Percentiles rank a stretch among this genome's conserved stretches.
Evolutionary conservation across 2,329 filamentous ascomycete species (phyloP).

Genomic region (Calonectria multiphialidica): DNA sequence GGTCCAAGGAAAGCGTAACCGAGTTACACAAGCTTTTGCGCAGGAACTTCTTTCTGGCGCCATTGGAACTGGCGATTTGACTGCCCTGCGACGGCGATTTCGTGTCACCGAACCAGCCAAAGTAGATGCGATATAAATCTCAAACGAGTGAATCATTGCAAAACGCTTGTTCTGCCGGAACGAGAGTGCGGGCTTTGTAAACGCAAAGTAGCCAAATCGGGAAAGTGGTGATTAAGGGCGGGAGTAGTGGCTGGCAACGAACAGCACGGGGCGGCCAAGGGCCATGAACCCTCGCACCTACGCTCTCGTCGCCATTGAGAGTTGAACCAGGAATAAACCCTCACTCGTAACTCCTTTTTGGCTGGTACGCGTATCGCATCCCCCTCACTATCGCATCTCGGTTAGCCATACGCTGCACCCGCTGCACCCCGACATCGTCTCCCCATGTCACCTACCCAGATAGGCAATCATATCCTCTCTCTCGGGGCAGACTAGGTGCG

Average conservation of each 20-base stretch:
- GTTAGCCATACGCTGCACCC: slow-evolving; percentile 3
- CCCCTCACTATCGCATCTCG: slow-evolving; percentile 8
- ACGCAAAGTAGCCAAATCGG: neutral
- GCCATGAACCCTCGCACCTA: neutral
- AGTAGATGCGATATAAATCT: neutral
- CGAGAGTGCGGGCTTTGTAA: neutral
- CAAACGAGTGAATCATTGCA: neutral
- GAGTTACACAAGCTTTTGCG: neutral
- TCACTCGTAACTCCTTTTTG: neutral
- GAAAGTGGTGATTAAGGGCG: neutral
- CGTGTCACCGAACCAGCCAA: neutral
- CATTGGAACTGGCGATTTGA: neutral
- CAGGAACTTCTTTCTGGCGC: neutral
- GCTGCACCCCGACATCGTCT: neutral
- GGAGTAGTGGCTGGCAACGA: neutral
- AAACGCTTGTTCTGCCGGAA: neutral
- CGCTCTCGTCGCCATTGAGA: neutral
- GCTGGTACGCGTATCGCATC: neutral
- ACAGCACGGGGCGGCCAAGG: neutral
- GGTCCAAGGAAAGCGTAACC: neutral
- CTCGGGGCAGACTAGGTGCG: neutral
- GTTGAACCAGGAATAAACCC: neutral
- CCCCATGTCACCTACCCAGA: slow-evolving; percentile 20
- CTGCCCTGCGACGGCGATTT: neutral
- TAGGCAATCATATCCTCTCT: slow-evolving; percentile 14